These are phyloP conservation scores for Cladosporium sp. DNA, from an alignment of 2,329 filamentous ascomycete genomes.

Conservation along the genomic window DNA sequence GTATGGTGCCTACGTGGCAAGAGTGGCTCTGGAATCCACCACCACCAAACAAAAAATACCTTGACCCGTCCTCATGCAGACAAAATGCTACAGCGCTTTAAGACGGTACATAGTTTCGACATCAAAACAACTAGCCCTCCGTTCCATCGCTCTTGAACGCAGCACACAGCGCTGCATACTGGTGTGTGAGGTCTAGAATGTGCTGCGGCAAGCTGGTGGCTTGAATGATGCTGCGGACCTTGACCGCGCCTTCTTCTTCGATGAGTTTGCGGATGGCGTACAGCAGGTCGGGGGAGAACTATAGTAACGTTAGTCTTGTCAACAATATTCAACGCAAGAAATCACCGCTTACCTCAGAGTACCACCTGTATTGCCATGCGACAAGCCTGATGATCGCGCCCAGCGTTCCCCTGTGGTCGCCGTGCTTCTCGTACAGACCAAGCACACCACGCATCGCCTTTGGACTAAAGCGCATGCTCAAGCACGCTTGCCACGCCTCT, in stretches of 20 bases:
- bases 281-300: conserved; percentile 89
- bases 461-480: conserved; percentile 85
- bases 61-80: background rate
- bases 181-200: conserved; percentile 90
- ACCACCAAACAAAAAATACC: background rate
- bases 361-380: conserved; percentile 99
- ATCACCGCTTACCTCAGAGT: conserved; percentile 70
- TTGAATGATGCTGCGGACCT: conserved; percentile 95
- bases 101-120: background rate
- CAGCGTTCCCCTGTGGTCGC: conserved; percentile 77
- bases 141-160: conserved; percentile 93
- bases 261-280: conserved; percentile 88
- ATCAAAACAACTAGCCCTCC: conserved; percentile 48
- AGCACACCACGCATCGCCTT: conserved; percentile 87
- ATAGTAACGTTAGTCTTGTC: conserved; percentile 17
- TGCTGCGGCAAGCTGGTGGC: conserved; percentile 90
- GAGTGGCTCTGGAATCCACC: background rate
- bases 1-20: background rate
- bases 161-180: conserved; percentile 92
- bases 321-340: background rate
- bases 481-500: conserved; percentile 87
- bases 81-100: background rate
- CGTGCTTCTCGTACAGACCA: conserved; percentile 72
- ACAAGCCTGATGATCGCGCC: conserved; percentile 86
- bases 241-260: conserved; percentile 95